Conservation (phyloP, 345 rosid species). For the Bruguiera parviflora region DNA sequence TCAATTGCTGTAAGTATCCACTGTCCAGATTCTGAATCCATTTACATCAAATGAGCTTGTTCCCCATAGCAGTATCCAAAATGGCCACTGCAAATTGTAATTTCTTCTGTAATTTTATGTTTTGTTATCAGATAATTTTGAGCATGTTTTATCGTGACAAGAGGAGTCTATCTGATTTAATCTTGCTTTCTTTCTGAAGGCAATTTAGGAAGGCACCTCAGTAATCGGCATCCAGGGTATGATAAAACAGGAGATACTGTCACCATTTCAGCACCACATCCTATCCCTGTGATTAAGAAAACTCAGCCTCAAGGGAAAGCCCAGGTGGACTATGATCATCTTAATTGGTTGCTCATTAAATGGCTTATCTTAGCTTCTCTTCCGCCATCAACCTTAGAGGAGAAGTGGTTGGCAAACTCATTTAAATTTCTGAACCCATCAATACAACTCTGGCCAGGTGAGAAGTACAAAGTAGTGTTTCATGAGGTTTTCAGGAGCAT, state of each 20-base stretch:
- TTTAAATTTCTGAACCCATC: conserved; percentile 78
- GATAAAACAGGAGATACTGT: conserved; percentile 62
- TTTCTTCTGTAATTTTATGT: conserved; percentile 2
- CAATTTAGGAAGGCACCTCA: conserved; percentile 85
- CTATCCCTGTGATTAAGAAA: conserved; percentile 44
- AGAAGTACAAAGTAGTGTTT: conserved; percentile 58
- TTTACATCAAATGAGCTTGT: not conserved
- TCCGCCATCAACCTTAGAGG: conserved; percentile 79
- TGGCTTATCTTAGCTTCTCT: conserved; percentile 80
- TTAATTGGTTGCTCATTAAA: conserved; percentile 86
- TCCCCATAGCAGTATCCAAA: not conserved
- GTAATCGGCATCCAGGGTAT: conserved; percentile 90
- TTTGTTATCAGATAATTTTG: conserved; percentile 1
- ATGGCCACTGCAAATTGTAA: conserved; percentile 3
- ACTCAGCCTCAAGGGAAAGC: conserved; percentile 50
- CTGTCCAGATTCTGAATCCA: not conserved
- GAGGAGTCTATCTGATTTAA: conserved; percentile 7
- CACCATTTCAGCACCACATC: conserved; percentile 44
- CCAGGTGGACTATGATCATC: conserved; percentile 80
- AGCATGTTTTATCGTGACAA: not conserved
- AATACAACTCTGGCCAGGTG: conserved; percentile 70
- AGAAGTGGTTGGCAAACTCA: conserved; percentile 76
- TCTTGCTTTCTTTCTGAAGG: conserved; percentile 39
- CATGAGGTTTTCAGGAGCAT: conserved; percentile 85
- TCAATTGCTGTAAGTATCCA: not conserved